These are phyloP conservation scores for Cryptosporidium baileyi DNA, from an alignment of 169 alveolate species.

Conservation along the genomic window DNA sequence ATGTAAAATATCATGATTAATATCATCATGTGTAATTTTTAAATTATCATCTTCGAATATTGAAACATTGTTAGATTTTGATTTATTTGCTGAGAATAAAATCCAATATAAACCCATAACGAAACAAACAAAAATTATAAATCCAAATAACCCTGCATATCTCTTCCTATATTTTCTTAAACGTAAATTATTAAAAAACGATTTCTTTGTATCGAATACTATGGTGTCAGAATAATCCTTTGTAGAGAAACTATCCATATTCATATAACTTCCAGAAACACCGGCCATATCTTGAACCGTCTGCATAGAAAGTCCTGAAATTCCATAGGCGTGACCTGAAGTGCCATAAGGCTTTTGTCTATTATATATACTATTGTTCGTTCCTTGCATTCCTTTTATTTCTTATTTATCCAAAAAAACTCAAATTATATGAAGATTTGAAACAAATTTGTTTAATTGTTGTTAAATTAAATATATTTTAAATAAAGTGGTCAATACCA, in stretches of 20 bases:
- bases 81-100: neutral
- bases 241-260: slow-evolving; percentile 18
- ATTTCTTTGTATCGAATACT: slow-evolving; percentile 30
- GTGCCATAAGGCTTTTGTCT: slow-evolving; percentile 61
- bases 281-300: slow-evolving; percentile 68
- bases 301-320: slow-evolving; percentile 63
- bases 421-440: neutral
- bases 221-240: slow-evolving; percentile 32
- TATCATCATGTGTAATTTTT: neutral
- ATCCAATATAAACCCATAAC: slow-evolving; percentile 9
- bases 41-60: neutral
- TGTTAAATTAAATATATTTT: neutral
- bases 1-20: neutral
- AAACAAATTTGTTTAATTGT: neutral
- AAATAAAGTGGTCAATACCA: neutral
- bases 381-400: neutral
- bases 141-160: slow-evolving; percentile 5
- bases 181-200: slow-evolving; percentile 1
- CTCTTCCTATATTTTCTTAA: slow-evolving; percentile 37
- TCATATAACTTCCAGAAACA: slow-evolving; percentile 47
- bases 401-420: neutral
- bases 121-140: slow-evolving; percentile 1
- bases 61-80: neutral
- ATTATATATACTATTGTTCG: slow-evolving; percentile 28
- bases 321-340: slow-evolving; percentile 12